A percentile compares a stretch with the other conserved stretches of the same genome.
Conservation (phyloP, 116 monocot genomes). For the Phalaenopsis hybrid region DNA sequence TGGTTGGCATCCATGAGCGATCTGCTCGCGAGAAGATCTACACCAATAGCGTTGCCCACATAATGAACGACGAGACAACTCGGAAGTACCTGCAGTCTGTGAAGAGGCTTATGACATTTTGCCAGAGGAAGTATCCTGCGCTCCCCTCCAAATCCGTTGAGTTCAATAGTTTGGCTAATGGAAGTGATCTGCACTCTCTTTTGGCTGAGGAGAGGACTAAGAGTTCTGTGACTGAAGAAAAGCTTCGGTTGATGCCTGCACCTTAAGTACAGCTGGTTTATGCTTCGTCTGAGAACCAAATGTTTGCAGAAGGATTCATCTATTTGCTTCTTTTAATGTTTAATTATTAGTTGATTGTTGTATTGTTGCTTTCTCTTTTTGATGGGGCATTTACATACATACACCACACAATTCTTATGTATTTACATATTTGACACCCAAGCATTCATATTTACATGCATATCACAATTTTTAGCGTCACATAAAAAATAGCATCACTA, state of each 20-base stretch:
- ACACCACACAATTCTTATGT: too few relatives aligned
- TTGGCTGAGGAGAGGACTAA: conserved; percentile 40
- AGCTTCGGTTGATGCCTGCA: conserved; percentile 59
- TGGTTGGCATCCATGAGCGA: conserved; percentile 99
- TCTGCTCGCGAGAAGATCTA: conserved; percentile 98
- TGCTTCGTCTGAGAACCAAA: neutral
- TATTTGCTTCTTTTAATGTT: neutral
- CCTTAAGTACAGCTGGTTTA: conserved; percentile 10
- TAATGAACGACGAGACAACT: conserved; percentile 99
- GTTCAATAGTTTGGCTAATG: conserved; percentile 99
- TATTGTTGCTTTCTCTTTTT: too few relatives aligned
- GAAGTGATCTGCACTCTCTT: conserved; percentile 76
- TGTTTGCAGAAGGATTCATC: neutral
- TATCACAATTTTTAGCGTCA: too few relatives aligned
- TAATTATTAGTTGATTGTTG: neutral
- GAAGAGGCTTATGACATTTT: conserved; percentile 94
- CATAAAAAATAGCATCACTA: too few relatives aligned
- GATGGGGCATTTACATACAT: too few relatives aligned
- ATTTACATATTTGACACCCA: too few relatives aligned
- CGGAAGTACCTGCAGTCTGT: conserved; percentile 93
- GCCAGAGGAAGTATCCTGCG: conserved; percentile 83
- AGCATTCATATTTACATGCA: too few relatives aligned
- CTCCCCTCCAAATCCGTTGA: conserved; percentile 88
- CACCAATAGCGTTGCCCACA: conserved; percentile 98
- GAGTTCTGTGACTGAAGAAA: conserved; percentile 36